Evolutionary conservation across 2,329 filamentous ascomycete genomes (phyloP), one percentile per base, ranked within the genome.

Genomic region (Aspergillus vadensis): DNA sequence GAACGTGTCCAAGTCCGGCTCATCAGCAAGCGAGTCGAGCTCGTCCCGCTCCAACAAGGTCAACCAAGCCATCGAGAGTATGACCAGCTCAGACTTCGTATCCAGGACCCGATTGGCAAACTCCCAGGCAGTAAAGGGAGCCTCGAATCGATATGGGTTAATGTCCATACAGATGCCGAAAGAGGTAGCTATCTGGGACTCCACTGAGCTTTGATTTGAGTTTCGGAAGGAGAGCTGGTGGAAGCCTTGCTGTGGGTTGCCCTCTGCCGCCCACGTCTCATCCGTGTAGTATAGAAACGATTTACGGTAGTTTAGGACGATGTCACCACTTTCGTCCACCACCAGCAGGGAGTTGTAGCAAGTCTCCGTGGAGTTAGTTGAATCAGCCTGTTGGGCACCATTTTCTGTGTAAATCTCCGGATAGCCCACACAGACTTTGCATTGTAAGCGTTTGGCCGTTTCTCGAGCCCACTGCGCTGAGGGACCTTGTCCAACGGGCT

Each of bases 281-380:
- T 89, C 86, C 7, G 86, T 88, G 73, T 86, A 88, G 77, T 88
- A 89, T 61, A 89, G 81, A 66, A 88, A 88, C 10, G 80, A 80
- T 71, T 89, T 89, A 63, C 86, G 83, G 73, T 88, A 88, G 68
- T 87, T 86, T 48, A 78, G 75, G 12, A 88, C 66, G 2, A 86
- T 74, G n/a, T 79, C 68, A 3, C 86, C 86, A 0, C 70, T 65
- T 3, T 84, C 81, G n/a, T 80, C 78, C 25, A 88, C 80, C 23
- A 86, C 83, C 17, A 88, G 80, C 4, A 83, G 81, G 8, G 83
- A 82, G 69, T 89, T 89, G 75, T 86, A 88, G 65, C 81, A 77
- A 43, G 72, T 79, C 10, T 69, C 63, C 38, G 63, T 39, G 7
- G 30, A 36, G 10, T 44, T 43, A 39, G 27, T 39, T 19, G 57